Evolutionary conservation across 306 rosid species (phyloP).

Genomic region (Morella rubra): DNA sequence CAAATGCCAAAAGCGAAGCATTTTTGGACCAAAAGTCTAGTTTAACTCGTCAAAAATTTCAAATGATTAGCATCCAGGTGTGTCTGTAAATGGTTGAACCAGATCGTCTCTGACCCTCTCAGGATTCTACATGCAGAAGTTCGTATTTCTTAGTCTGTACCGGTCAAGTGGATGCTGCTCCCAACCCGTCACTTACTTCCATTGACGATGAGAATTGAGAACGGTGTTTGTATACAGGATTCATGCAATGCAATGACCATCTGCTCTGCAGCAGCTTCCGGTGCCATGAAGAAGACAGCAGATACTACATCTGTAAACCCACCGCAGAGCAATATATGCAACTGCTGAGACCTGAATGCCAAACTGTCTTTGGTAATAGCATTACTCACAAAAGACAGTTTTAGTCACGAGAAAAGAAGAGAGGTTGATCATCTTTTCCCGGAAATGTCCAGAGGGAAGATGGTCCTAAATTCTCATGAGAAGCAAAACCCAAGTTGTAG

Average conservation of each 20-base stretch:
- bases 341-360: constrained; percentile 8
- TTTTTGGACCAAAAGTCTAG: no score
- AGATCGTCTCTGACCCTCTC: constrained; percentile 12
- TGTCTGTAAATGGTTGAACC: constrained; percentile 27
- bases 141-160: background rate
- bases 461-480: no score
- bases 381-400: constrained; percentile 5
- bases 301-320: constrained; percentile 29
- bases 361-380: constrained; percentile 16
- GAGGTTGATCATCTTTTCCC: no score
- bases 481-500: no score
- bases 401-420: no score
- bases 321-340: constrained; percentile 14
- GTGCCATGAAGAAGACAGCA: background rate
- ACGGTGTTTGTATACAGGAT: constrained; percentile 21
- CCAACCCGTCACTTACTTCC: constrained; percentile 7
- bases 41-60: no score
- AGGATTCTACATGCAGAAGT: constrained; percentile 3
- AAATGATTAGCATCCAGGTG: background rate
- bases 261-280: constrained; percentile 11
- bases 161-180: background rate
- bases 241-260: constrained; percentile 28
- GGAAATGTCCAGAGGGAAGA: no score
- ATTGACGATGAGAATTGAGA: background rate
- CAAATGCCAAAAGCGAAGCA: no score